Evolutionary conservation across 2,329 filamentous ascomycete species (phyloP), one percentile per base, ranked within the genome.

Genomic region (Phyllosticta paracitricarpa): DNA sequence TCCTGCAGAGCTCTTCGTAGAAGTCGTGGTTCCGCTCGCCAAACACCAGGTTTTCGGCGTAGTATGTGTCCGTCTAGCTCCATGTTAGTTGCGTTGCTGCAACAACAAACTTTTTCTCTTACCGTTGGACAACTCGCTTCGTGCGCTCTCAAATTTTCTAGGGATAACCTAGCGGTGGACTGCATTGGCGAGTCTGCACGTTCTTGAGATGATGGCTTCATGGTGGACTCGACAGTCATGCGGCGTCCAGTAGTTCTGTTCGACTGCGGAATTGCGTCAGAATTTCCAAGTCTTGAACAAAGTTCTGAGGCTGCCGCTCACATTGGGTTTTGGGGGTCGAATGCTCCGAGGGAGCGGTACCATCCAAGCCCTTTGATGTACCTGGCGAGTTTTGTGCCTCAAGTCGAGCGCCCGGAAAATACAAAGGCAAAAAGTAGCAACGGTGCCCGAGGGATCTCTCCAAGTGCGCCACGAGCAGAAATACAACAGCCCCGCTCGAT

Each of bases 1-100:
- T n/a, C 5, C 54, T 19, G 40, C 35, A 52, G n/a, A 61, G 54
- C 58, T 56, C 58, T 19, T 61, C 53, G 40, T 56, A 61, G 54
- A 48, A 54, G 28, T 56, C 56, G 40, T 51, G 51, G 35, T 61
- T 26, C 19, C 58, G 53, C 33, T 61, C 59, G 10, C 54, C 59
- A 40, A 24, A 35, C 8, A 61, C 54, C 9, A 61, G 28, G 22
- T 61, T 53, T 40, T 61, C 55, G 25, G 59, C 59, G n/a, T 61
- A 54, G 30, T 61, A 51, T 24, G 59, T 57, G 26, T 61, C 59
- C 4, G 59, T 57, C 59, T 61, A 17, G 9, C 26, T 3, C 24
- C 7, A 14, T 22, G n/a, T 61, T 22, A 61, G 59, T 10, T 2
- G 40, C 1, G n/a, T 4, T 17, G 5, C 17, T 28, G 40, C 40